A percentile compares a stretch with the other conserved stretches of the same genome.
Conservation (phyloP, 495 filamentous ascomycete species). For the Tuber aestivum region DNA sequence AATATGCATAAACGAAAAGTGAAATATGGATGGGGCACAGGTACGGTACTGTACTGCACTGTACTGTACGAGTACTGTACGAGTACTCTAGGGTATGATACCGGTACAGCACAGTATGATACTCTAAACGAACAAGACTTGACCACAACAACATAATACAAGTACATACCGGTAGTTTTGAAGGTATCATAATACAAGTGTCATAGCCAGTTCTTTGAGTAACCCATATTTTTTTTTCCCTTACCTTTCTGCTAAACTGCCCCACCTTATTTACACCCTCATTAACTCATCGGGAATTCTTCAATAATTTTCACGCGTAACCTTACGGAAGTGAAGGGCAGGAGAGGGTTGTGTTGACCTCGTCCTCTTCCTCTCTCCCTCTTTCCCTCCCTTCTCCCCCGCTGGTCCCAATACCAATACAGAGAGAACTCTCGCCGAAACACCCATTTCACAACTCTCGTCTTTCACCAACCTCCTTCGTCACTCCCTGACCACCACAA, state of each 20-base stretch:
- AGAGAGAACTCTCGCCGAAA: neutral
- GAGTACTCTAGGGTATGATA: too few species aligned
- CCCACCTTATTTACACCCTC: conserved; percentile 2
- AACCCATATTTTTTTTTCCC: neutral
- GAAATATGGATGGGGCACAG: neutral
- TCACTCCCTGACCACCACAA: neutral
- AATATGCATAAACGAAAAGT: neutral
- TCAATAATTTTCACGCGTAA: conserved; percentile 1
- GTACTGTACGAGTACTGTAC: too few species aligned
- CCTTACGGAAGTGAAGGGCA: neutral
- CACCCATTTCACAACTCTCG: conserved; percentile 1
- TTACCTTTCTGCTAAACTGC: neutral
- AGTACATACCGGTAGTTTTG: neutral
- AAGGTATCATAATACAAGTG: too few species aligned
- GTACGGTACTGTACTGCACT: too few species aligned
- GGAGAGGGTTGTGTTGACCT: neutral
- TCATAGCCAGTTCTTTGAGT: neutral
- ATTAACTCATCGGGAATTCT: neutral
- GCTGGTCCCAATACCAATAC: neutral
- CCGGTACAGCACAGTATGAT: too few species aligned
- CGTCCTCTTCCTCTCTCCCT: neutral
- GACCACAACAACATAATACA: conserved; percentile 2
- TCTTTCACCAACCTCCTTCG: conserved; percentile 4
- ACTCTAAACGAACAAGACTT: neutral
- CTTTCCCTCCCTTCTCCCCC: neutral